Percentiles rank a stretch among this genome's conserved stretches.
These are phyloP conservation scores for Syzygium grande DNA, from an alignment of 345 rosid genomes.

Conservation along the genomic window DNA sequence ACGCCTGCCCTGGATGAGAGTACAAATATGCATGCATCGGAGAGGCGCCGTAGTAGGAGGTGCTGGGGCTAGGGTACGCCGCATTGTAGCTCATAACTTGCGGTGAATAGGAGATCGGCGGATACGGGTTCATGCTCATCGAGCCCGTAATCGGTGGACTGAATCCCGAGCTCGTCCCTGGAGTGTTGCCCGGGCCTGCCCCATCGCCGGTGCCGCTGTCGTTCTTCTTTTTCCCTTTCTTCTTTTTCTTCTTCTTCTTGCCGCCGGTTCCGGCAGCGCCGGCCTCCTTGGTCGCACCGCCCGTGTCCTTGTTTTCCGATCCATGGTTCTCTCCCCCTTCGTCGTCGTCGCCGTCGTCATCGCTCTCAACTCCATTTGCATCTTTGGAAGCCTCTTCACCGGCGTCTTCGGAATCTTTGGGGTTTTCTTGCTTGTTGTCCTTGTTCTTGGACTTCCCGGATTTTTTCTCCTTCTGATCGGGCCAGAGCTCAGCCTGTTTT, in stretches of 20 bases:
- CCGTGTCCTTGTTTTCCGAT: slow-evolving; percentile 3
- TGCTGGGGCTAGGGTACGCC: slow-evolving; percentile 13
- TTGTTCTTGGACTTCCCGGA: slow-evolving; percentile 18
- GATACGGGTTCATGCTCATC: slow-evolving; percentile 8
- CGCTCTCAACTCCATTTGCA: neutral
- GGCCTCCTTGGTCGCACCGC: neutral
- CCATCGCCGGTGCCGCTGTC: slow-evolving; percentile 6
- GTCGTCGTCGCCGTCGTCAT: neutral
- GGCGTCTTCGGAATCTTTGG: slow-evolving; percentile 3
- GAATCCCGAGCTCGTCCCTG: neutral
- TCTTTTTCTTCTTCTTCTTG: slow-evolving; percentile 17
- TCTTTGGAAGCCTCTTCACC: neutral
- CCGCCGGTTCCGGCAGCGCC: neutral
- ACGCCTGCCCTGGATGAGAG: neutral
- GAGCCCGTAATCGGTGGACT: slow-evolving; percentile 9
- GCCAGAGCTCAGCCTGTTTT: slow-evolving; percentile 63
- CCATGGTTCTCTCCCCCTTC: slow-evolving; percentile 2
- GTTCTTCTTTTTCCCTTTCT: slow-evolving; percentile 35
- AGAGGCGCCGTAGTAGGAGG: slow-evolving; percentile 17
- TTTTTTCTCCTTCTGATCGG: slow-evolving; percentile 23
- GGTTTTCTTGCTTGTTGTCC: slow-evolving; percentile 1
- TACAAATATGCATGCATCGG: slow-evolving; percentile 10
- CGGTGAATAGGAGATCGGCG: slow-evolving; percentile 17
- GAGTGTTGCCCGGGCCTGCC: neutral
- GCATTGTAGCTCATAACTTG: slow-evolving; percentile 28